These are phyloP conservation scores for Nematodospora anomalae DNA, from an alignment of 1,139 yeast species.

Conservation along the genomic window DNA sequence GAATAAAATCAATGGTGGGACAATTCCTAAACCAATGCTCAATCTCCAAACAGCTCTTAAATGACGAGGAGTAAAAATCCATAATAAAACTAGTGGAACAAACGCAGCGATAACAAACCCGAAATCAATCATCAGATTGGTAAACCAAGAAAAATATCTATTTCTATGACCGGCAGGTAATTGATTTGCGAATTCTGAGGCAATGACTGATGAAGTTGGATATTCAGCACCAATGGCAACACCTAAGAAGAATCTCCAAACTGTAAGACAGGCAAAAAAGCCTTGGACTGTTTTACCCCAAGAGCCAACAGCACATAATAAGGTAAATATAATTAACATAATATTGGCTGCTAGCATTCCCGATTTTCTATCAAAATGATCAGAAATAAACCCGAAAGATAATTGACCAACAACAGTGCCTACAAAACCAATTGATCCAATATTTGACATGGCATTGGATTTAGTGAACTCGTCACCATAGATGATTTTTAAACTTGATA, in stretches of 20 bases:
- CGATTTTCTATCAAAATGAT: constrained; percentile 70
- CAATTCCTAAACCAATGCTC: constrained; percentile 86
- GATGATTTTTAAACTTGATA: constrained; percentile 62
- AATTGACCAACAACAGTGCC: constrained; percentile 88
- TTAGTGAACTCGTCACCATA: constrained; percentile 62
- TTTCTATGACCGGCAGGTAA: constrained; percentile 81
- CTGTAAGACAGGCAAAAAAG: constrained; percentile 76
- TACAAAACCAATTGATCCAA: constrained; percentile 81
- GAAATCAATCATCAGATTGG: constrained; percentile 80
- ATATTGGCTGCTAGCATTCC: constrained; percentile 79
- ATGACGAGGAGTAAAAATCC: constrained; percentile 74
- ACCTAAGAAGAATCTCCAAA: constrained; percentile 83
- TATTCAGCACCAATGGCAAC: constrained; percentile 86
- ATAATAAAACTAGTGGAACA: constrained; percentile 79
- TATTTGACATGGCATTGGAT: constrained; percentile 71
- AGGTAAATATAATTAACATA: constrained; percentile 69
- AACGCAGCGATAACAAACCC: constrained; percentile 85
- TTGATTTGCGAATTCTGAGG: constrained; percentile 83
- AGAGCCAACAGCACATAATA: constrained; percentile 71
- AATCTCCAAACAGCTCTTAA: constrained; percentile 87
- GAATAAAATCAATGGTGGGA: constrained; percentile 78
- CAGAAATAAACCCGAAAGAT: constrained; percentile 74
- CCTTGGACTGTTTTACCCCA: constrained; percentile 81
- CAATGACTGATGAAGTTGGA: constrained; percentile 89
- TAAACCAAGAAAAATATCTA: constrained; percentile 85